Evolutionary conservation across 2,329 filamentous ascomycete genomes (phyloP).

Genomic region (Arthroderma sp.): DNA sequence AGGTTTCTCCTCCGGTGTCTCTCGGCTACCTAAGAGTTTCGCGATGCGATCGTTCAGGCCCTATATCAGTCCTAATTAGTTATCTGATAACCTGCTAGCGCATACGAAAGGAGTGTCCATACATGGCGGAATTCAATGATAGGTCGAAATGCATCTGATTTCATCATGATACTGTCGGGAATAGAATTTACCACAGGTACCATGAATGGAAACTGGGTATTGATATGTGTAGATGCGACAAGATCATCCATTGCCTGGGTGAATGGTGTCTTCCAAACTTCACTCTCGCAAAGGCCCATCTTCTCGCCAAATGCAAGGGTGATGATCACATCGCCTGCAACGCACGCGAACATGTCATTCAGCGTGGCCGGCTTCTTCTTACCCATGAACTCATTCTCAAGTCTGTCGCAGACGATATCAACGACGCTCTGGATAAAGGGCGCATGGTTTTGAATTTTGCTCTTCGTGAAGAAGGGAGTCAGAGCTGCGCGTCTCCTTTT

Average conservation of each 20-base stretch:
- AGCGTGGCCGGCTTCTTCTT: not conserved
- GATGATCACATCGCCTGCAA: conserved; percentile 1
- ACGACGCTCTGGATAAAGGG: conserved; percentile 10
- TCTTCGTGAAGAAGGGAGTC: conserved; percentile 14
- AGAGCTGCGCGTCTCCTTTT: conserved; percentile 13
- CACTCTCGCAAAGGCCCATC: no score
- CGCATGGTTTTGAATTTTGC: conserved; percentile 9
- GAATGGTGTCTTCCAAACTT: no score
- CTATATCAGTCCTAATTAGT: not conserved
- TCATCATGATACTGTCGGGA: no score
- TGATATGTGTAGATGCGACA: no score
- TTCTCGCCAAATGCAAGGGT: not conserved
- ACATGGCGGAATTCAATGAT: no score
- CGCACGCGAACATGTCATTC: not conserved
- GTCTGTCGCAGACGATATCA: conserved; percentile 6
- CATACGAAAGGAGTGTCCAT: not conserved
- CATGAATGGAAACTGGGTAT: no score
- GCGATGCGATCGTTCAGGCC: no score
- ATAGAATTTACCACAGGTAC: no score
- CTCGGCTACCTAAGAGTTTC: no score
- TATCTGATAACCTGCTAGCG: not conserved
- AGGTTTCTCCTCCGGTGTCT: no score
- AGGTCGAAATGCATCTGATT: no score
- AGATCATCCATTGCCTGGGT: no score
- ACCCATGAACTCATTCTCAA: not conserved